phyloP scores from a whole-genome alignment of 306 rosid genomes.

The Vicia faba region DNA sequence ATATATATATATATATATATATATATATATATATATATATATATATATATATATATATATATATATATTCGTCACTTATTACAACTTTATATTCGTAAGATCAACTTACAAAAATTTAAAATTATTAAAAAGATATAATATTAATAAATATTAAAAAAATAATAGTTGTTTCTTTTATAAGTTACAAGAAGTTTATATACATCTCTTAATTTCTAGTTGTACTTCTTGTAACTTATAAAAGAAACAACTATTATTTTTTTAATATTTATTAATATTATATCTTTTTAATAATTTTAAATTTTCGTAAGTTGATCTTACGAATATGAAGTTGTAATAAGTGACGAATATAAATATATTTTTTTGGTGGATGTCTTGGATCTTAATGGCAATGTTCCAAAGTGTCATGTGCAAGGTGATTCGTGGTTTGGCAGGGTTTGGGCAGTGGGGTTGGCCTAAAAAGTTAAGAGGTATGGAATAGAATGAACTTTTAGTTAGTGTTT shows the following conservation, averaged over 20 bases:
- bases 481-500: constrained; percentile 34
- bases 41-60: too few relatives aligned
- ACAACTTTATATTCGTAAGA: neutral
- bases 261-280: neutral
- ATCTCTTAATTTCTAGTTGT: too few relatives aligned
- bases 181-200: too few relatives aligned
- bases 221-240: too few relatives aligned
- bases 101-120: neutral
- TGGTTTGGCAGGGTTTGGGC: constrained; percentile 50
- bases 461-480: constrained; percentile 38
- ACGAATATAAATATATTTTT: neutral
- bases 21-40: too few relatives aligned
- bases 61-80: neutral
- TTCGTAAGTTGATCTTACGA: neutral
- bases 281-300: neutral
- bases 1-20: too few relatives aligned
- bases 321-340: neutral
- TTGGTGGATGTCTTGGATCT: constrained; percentile 41
- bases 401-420: constrained; percentile 53
- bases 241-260: neutral
- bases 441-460: constrained; percentile 53
- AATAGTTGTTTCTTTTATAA: too few relatives aligned
- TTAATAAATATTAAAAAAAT: neutral
- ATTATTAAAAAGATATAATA: neutral
- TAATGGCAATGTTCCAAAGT: constrained; percentile 40